These are phyloP conservation scores for Aureoboletus auriporus DNA, from an alignment of 768 basidiomycete genomes.

Conservation along the genomic window DNA sequence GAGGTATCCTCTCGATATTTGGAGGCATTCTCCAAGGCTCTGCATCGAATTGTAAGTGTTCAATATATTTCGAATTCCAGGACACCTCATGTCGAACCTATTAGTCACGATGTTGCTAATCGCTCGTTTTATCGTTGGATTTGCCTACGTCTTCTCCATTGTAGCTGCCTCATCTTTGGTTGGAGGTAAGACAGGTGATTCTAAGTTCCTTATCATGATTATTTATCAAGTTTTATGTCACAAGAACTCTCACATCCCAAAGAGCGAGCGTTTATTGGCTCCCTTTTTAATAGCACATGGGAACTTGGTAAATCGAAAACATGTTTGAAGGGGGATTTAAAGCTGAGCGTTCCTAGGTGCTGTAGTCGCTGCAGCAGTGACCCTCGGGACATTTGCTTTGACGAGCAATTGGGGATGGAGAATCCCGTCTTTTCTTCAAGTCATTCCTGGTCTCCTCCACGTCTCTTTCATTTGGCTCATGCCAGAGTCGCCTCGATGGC, in stretches of 20 bases:
- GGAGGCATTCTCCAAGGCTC: conserved; percentile 17
- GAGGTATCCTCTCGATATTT: conserved; percentile 1
- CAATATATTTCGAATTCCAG: neutral
- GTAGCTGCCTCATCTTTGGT: conserved; percentile 20
- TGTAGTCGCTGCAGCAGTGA: conserved; percentile 43
- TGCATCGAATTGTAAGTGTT: conserved; percentile 11
- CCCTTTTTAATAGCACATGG: conserved; percentile 8
- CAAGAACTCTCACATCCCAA: conserved; percentile 22
- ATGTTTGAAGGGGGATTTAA: no score
- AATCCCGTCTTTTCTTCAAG: conserved; percentile 59
- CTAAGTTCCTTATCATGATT: no score
- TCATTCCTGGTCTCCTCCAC: conserved; percentile 51
- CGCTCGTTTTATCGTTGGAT: conserved; percentile 17
- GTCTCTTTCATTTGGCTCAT: conserved; percentile 53
- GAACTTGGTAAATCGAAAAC: conserved; percentile 8
- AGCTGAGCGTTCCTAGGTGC: conserved; percentile 10
- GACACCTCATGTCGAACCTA: neutral
- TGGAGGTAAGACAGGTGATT: conserved; percentile 12
- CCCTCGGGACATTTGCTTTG: conserved; percentile 63
- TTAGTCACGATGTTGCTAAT: conserved; percentile 12
- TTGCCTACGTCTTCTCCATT: conserved; percentile 9
- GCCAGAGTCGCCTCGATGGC: conserved; percentile 65
- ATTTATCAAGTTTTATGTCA: neutral
- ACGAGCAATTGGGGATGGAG: conserved; percentile 60
- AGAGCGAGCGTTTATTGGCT: conserved; percentile 14